Evolutionary conservation across 1,284 basidiomycete genomes (phyloP).

Genomic region (Clitocybe nebularis): DNA sequence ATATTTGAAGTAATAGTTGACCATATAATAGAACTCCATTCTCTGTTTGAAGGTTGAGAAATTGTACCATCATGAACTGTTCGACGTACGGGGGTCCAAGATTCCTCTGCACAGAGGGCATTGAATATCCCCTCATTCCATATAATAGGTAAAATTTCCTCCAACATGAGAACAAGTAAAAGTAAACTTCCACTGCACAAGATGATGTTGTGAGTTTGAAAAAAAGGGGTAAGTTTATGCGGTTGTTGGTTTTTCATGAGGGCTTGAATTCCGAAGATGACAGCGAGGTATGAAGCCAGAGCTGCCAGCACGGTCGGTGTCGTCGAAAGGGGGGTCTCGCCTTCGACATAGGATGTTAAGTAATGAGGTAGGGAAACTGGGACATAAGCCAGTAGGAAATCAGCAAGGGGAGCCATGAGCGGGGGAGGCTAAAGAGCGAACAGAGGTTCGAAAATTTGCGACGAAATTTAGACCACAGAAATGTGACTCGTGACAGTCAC

Average conservation of each 20-base stretch:
- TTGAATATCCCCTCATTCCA: slow-evolving; percentile 70
- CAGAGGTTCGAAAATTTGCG: slow-evolving; percentile 13
- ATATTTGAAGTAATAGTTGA: slow-evolving; percentile 98
- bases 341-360: slow-evolving; percentile 66
- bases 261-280: slow-evolving; percentile 85
- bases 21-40: slow-evolving; percentile 92
- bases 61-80: slow-evolving; percentile 12
- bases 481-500: slow-evolving; percentile 1
- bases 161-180: slow-evolving; percentile 82
- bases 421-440: slow-evolving; percentile 23
- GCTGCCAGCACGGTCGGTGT: slow-evolving; percentile 66
- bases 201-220: slow-evolving; percentile 91
- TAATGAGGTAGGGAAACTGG: slow-evolving; percentile 58
- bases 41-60: slow-evolving; percentile 40
- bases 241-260: slow-evolving; percentile 79
- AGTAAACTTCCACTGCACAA: slow-evolving; percentile 81
- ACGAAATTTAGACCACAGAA: slow-evolving; percentile 14
- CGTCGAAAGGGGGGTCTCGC: slow-evolving; percentile 80
- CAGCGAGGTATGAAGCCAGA: slow-evolving; percentile 78
- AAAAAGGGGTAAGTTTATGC: slow-evolving; percentile 80
- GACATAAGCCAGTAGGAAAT: slow-evolving; percentile 56
- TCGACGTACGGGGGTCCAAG: slow-evolving; percentile 81
- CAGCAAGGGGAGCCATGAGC: slow-evolving; percentile 70
- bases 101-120: slow-evolving; percentile 72
- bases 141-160: slow-evolving; percentile 82